A percentile compares a stretch with the other conserved stretches of the same genome.
phyloP scores from a whole-genome alignment of 441 rosid species.

The Kokia cookei region DNA sequence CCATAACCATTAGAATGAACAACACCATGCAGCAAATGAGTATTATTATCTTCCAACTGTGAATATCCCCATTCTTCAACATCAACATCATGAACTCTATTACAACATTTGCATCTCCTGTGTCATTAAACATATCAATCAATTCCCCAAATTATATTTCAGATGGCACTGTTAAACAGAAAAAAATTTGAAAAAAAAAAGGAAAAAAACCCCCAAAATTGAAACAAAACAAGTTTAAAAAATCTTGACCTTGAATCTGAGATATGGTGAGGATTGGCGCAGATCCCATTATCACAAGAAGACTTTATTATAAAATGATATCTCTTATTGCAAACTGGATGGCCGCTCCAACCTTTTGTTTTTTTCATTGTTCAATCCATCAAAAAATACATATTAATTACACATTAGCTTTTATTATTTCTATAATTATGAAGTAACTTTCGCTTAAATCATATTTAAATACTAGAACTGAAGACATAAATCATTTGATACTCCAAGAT shows the following conservation, averaged over 20 bases:
- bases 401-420: not conserved
- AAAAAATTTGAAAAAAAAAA: not conserved
- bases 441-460: no score
- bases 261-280: slow-evolving; percentile 32
- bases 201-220: no score
- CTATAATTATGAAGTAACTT: no score
- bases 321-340: slow-evolving; percentile 65
- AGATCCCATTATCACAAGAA: slow-evolving; percentile 17
- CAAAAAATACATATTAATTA: not conserved
- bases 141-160: not conserved
- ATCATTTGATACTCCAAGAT: no score
- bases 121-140: not conserved
- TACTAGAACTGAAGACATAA: no score
- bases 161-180: not conserved
- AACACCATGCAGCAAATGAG: slow-evolving; percentile 66
- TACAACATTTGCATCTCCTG: slow-evolving; percentile 43
- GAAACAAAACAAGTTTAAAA: not conserved
- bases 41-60: slow-evolving; percentile 46
- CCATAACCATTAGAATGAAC: slow-evolving; percentile 74
- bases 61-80: slow-evolving; percentile 52
- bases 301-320: slow-evolving; percentile 64
- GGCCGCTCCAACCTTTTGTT: slow-evolving; percentile 60
- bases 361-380: not conserved
- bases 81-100: slow-evolving; percentile 17
- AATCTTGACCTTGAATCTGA: slow-evolving; percentile 33